Base-by-base conservation (phyloP, 495 filamentous ascomycete species). In the Podospora appendiculata region DNA sequence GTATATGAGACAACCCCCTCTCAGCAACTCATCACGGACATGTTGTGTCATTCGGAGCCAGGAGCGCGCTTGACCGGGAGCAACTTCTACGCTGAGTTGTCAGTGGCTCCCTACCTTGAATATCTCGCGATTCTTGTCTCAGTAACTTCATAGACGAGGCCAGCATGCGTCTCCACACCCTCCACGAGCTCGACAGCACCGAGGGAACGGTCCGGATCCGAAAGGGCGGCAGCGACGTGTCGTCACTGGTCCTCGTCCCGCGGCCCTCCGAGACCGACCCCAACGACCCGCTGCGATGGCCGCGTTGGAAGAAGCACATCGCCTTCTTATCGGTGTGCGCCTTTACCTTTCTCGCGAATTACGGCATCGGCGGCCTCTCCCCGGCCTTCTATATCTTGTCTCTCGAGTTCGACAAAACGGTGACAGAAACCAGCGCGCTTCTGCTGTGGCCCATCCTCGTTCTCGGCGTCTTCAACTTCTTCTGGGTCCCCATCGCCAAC, bases 401-500 rank as follows among this genome's bases (percentile, higher is more conserved):
- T 3, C 52, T 52, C 0, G 63, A 68, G 38, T 68, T 62, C 38
- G 54, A 56, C 52, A 62, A 61, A 54, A 52, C 65, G 8, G 40
- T 56, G 41, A 16, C 50, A 0, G 51, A 68, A 52, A 66, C 60
- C 13, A 57, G 56, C 48, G 58, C 53, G 11, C 53, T 68, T 16
- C 54, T 68, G 32, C 57, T 68, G 17, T 68, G 65, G 65, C 65
- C 65, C 1, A 59, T 68, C 43, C 53, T 68, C 11, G 61, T 65
- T 1, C 58, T 68, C n/a, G 65, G 65, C n/a, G 45, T 66, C 7
- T 70, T 63, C 46, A 79, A 75, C 54, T 69, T 83, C 48, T 52
- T 81, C 33, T 80, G 79, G 74, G 76, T 82, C 54, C 79, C 79
- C 7, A 34, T 83, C 1, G 70, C 74, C 45, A 71, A 75, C 60